Conservation (phyloP, 306 rosid genomes). For the Biancaea sappan region DNA sequence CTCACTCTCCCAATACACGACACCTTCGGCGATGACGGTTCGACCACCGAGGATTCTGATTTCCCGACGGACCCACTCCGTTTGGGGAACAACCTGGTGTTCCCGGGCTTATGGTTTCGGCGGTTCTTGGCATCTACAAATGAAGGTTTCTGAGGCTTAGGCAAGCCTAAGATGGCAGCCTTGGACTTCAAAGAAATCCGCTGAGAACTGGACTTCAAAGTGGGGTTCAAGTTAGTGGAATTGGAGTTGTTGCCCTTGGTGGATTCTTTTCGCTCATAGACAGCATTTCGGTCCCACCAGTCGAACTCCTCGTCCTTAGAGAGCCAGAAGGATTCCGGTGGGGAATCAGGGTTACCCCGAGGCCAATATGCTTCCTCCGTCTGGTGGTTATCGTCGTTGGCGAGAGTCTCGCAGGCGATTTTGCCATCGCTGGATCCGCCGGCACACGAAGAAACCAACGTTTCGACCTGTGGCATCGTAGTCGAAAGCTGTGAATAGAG, state of each 20-base stretch:
- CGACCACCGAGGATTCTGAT: conserved; percentile 54
- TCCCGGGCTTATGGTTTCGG: conserved; percentile 49
- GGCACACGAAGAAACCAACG: conserved; percentile 72
- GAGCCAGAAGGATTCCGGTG: conserved; percentile 90
- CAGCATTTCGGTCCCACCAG: conserved; percentile 88
- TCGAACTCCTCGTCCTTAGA: conserved; percentile 84
- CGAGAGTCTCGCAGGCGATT: conserved; percentile 63
- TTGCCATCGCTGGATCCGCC: conserved; percentile 67
- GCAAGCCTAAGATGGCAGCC: conserved; percentile 77
- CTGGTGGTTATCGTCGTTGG: conserved; percentile 22
- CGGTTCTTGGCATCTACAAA: conserved; percentile 58
- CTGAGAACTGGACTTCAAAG: conserved; percentile 64
- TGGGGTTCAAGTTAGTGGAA: conserved; percentile 54
- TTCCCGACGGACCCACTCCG: conserved; percentile 59
- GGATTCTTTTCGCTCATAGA: conserved; percentile 77
- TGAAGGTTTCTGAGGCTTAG: conserved; percentile 74
- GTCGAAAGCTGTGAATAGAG: neutral
- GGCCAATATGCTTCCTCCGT: conserved; percentile 25
- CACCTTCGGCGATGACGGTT: conserved; percentile 94
- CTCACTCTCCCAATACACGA: conserved; percentile 95
- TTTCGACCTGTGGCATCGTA: conserved; percentile 79
- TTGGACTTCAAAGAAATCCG: conserved; percentile 73
- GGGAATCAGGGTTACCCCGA: conserved; percentile 52
- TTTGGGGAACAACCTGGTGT: conserved; percentile 65
- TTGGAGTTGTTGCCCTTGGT: conserved; percentile 56